These are phyloP conservation scores for Yarrowia sp. DNA, from an alignment of 805 yeast genomes.

Conservation along the genomic window DNA sequence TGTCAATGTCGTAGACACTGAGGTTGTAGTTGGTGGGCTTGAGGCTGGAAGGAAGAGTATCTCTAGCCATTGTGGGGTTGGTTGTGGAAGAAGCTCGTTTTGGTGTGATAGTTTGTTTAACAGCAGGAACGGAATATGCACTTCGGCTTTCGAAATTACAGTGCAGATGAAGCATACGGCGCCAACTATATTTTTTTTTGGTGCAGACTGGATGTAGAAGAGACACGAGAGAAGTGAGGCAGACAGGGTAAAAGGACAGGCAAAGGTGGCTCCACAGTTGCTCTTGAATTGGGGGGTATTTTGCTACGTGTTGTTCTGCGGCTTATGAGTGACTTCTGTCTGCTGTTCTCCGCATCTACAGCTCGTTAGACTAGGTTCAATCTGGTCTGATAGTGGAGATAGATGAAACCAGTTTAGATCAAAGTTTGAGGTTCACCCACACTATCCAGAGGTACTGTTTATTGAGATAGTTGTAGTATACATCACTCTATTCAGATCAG, in stretches of 20 bases:
- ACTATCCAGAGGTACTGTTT: too few relatives aligned
- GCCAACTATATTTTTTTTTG: slow-evolving; percentile 3
- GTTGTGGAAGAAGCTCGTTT: not conserved
- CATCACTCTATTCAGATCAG: too few relatives aligned
- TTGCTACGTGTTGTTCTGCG: not conserved
- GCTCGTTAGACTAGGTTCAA: not conserved
- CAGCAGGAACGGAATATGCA: not conserved
- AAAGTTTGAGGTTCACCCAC: not conserved
- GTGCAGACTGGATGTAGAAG: not conserved
- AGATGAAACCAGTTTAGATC: slow-evolving; percentile 4
- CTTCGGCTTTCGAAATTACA: not conserved
- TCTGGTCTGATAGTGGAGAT: not conserved
- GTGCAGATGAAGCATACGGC: too few relatives aligned
- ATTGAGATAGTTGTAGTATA: too few relatives aligned
- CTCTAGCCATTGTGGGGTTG: slow-evolving; percentile 33
- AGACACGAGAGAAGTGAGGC: not conserved
- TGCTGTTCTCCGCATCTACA: not conserved
- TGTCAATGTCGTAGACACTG: slow-evolving; percentile 56
- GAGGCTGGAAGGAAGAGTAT: slow-evolving; percentile 59
- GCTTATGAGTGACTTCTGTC: not conserved
- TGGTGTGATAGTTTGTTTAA: not conserved
- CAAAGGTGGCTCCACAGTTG: not conserved
- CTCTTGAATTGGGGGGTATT: not conserved
- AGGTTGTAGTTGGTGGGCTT: slow-evolving; percentile 74
- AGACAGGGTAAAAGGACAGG: not conserved